Evolutionary conservation across 768 basidiomycete genomes (phyloP), one percentile per base, ranked within the genome.

Genomic region (Mycena polygramma): DNA sequence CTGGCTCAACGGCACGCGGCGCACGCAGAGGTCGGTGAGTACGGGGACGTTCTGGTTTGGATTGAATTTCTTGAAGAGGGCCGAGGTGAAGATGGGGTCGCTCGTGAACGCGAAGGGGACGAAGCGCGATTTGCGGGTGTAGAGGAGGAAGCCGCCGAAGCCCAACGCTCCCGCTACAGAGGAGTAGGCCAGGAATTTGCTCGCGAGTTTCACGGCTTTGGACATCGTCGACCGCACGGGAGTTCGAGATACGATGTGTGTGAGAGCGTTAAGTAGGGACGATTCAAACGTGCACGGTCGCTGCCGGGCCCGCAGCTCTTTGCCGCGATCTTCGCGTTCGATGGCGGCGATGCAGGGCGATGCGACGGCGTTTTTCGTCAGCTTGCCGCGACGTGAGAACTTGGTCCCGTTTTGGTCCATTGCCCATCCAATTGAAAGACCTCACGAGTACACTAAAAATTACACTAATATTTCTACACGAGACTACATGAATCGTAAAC

Each of bases 131-230:
- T 70, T 66, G 46, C 74, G 74, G 46, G 71, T 70, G 37, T 48
- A n/a, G 57, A 68, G 10, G 49, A 74, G 66, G 69, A 74, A 74
- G 30, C 55, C n/a, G 2, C 74, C 74, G 15, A 74, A 55, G 46
- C 64, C 63, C 15, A 57, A 71, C n/a, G 65, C 70, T 5, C 70
- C 71, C 19, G 65, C 68, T n/a, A 54, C 37, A 36, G 68, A 58
- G 8, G 74, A 68, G 49, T 63, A 70, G 2, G 57, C 53, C 1
- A 69, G 9, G 26, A 74, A 69, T 54, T 68, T 74, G 57, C 61
- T 13, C 0, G 71, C 64, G 5, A 66, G 41, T 37, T 63, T 57
- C 54, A 74, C 46, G 20, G 57, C 66, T 35, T 58, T 66, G 68
- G 57, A 26, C 72, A 73, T 73, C 37, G 7, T 20, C 1, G 15